phyloP scores from a whole-genome alignment of 495 filamentous ascomycete genomes.

The Tuber aestivum region DNA sequence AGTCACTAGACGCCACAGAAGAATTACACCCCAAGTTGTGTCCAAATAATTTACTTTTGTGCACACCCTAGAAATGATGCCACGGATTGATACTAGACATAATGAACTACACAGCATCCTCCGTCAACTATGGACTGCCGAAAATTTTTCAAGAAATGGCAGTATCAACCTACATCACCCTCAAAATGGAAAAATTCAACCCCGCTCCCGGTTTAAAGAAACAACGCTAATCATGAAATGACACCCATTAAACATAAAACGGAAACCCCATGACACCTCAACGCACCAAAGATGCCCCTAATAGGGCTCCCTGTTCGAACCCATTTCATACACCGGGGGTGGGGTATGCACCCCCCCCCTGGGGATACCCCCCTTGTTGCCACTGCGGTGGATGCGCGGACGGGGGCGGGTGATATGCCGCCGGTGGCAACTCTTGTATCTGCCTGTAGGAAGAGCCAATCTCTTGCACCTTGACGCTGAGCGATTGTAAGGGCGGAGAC shows the following conservation, averaged over 20 bases:
- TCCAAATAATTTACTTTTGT: background rate
- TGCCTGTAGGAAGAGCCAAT: background rate
- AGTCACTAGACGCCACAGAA: background rate
- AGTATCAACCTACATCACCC: background rate
- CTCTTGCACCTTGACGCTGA: background rate
- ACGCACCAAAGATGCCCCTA: background rate
- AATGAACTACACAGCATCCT: background rate
- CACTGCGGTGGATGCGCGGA: background rate
- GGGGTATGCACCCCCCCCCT: background rate
- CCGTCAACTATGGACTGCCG: background rate
- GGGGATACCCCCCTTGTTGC: background rate
- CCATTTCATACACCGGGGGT: background rate
- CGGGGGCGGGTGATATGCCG: background rate
- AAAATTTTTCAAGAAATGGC: background rate
- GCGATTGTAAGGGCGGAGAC: background rate
- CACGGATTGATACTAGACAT: background rate
- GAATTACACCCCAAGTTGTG: background rate
- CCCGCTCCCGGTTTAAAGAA: background rate
- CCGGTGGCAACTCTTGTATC: background rate
- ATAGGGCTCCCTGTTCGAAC: background rate
- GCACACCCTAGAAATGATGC: background rate
- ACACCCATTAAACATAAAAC: background rate
- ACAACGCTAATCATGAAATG: background rate
- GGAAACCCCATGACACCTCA: background rate
- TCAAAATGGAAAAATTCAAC: background rate